Evolutionary conservation across 352 stramenopile genomes (phyloP).

Genomic region (Pythium pyrilobum): DNA sequence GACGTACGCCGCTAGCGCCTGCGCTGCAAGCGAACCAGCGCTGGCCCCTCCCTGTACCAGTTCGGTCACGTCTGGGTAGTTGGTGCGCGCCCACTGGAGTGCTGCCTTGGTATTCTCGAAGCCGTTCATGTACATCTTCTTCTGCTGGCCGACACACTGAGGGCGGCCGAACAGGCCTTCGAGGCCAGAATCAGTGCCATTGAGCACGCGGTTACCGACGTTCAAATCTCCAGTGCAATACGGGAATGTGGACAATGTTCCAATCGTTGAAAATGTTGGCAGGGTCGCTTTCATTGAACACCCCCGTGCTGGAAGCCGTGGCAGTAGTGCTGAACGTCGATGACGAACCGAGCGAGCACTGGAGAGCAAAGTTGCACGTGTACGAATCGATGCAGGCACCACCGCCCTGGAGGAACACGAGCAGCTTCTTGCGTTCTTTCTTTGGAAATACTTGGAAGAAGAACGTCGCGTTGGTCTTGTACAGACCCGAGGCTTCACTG

Average conservation of each 20-base stretch:
- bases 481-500: conserved; percentile 19
- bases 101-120: conserved; percentile 13
- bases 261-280: conserved; percentile 63
- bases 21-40: conserved; percentile 40
- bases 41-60: conserved; percentile 13
- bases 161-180: conserved; percentile 31
- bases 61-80: conserved; percentile 13
- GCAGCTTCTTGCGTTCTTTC: conserved; percentile 37
- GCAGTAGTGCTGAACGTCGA: conserved; percentile 31
- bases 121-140: conserved; percentile 22
- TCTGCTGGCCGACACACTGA: conserved; percentile 41
- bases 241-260: conserved; percentile 60
- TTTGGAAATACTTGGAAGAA: conserved; percentile 67
- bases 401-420: conserved; percentile 58
- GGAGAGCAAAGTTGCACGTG: conserved; percentile 52
- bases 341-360: conserved; percentile 36
- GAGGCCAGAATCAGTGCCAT: conserved; percentile 1
- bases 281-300: conserved; percentile 48
- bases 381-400: conserved; percentile 47
- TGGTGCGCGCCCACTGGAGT: conserved; percentile 14
- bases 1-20: conserved; percentile 35
- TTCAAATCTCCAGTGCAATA: conserved; percentile 72
- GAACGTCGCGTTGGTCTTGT: conserved; percentile 33
- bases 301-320: conserved; percentile 30
- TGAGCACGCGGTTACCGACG: conserved; percentile 35